phyloP scores from a whole-genome alignment of 805 yeast genomes.

The Debaryomyces castellii region DNA sequence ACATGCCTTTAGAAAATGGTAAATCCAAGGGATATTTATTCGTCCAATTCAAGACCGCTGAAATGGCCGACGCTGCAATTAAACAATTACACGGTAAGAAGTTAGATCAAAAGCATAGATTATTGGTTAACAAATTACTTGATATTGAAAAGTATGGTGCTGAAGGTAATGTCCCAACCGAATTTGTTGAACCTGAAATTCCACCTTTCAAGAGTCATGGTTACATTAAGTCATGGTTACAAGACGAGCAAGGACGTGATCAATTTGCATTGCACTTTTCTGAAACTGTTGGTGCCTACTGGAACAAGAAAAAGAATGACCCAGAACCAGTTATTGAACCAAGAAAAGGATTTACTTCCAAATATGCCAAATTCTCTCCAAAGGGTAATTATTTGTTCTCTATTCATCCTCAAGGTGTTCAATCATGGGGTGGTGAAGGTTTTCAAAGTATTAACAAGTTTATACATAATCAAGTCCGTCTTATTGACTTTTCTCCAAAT shows the following conservation, averaged over 20 bases:
- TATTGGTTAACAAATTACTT: conserved; percentile 75
- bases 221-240: conserved; percentile 86
- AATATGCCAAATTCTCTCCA: conserved; percentile 88
- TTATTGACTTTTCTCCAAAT: conserved; percentile 88
- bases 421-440: conserved; percentile 90
- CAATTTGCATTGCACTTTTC: conserved; percentile 80
- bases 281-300: conserved; percentile 79
- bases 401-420: conserved; percentile 91
- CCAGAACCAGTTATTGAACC: conserved; percentile 80
- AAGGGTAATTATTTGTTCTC: conserved; percentile 87
- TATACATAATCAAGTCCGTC: conserved; percentile 84
- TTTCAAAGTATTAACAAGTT: conserved; percentile 75
- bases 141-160: conserved; percentile 80
- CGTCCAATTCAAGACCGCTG: conserved; percentile 70
- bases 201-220: conserved; percentile 76
- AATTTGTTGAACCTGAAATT: conserved; percentile 68
- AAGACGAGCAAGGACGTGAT: conserved; percentile 86
- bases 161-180: conserved; percentile 58
- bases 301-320: conserved; percentile 73
- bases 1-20: conserved; percentile 78
- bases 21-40: conserved; percentile 85
- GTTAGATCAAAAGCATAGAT: conserved; percentile 89
- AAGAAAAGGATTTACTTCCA: conserved; percentile 82
- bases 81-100: conserved; percentile 82
- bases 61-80: conserved; percentile 75